These are phyloP conservation scores for Astrocystis sublimbata DNA, from an alignment of 495 filamentous ascomycete genomes.

Conservation along the genomic window DNA sequence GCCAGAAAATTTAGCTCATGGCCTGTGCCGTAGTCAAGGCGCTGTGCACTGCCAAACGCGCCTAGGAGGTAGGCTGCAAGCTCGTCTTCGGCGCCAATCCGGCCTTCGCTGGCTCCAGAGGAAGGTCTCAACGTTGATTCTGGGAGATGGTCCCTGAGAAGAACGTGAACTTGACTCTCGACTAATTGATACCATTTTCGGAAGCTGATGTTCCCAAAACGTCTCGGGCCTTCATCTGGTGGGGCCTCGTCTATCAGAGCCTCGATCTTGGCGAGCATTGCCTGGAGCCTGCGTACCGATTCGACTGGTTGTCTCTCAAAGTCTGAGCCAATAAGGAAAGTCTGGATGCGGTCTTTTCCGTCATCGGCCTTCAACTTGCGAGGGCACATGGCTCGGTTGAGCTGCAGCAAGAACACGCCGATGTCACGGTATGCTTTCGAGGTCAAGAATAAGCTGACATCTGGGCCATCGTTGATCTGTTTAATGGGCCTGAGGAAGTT, in stretches of 20 bases:
- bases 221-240: slow-evolving; percentile 77
- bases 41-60: slow-evolving; percentile 82
- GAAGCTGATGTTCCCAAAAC: slow-evolving; percentile 92
- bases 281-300: slow-evolving; percentile 63
- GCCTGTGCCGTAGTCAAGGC: slow-evolving; percentile 93
- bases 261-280: slow-evolving; percentile 61
- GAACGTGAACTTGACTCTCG: slow-evolving; percentile 53
- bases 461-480: slow-evolving; percentile 75
- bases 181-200: slow-evolving; percentile 75
- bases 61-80: slow-evolving; percentile 79
- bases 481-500: slow-evolving; percentile 63
- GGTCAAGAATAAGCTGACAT: slow-evolving; percentile 73
- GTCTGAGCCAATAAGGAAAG: slow-evolving; percentile 48
- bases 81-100: slow-evolving; percentile 51
- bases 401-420: slow-evolving; percentile 80
- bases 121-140: slow-evolving; percentile 47
- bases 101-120: slow-evolving; percentile 11
- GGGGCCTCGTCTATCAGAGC: slow-evolving; percentile 74
- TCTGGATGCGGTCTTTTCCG: slow-evolving; percentile 40
- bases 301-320: slow-evolving; percentile 45
- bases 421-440: slow-evolving; percentile 85
- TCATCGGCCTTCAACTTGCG: slow-evolving; percentile 39
- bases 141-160: slow-evolving; percentile 66
- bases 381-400: slow-evolving; percentile 87
- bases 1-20: slow-evolving; percentile 94